Conservation (phyloP, 2,329 filamentous ascomycete species). For the Nemania sp. region DNA sequence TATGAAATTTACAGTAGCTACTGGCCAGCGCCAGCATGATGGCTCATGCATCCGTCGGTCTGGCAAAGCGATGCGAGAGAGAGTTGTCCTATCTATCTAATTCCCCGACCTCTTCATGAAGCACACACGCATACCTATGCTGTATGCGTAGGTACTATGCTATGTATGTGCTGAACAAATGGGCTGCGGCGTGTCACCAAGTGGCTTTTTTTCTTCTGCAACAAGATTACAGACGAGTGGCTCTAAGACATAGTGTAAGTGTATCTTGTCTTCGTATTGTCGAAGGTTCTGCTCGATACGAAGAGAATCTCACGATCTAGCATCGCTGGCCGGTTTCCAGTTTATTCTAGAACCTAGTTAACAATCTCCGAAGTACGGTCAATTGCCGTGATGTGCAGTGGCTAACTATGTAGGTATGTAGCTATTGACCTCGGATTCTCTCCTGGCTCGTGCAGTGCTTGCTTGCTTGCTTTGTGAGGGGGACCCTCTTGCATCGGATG, state of each 20-base stretch:
- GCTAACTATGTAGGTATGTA: neutral
- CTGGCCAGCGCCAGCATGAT: constrained; percentile 13
- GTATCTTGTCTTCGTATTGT: constrained; percentile 1
- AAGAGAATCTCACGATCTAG: constrained; percentile 12
- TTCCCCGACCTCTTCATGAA: constrained; percentile 9
- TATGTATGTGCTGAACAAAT: constrained; percentile 7
- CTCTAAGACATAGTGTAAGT: neutral
- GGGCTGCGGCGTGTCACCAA: constrained; percentile 15
- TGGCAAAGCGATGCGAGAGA: constrained; percentile 14
- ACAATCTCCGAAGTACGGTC: constrained; percentile 8
- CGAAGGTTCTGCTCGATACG: constrained; percentile 10
- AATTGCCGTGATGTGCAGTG: neutral
- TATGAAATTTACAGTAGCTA: constrained; percentile 22
- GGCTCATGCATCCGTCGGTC: constrained; percentile 22
- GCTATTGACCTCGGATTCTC: neutral
- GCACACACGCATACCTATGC: too few relatives aligned
- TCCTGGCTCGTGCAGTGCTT: constrained; percentile 24
- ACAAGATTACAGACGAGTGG: neutral
- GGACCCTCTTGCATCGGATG: constrained; percentile 31
- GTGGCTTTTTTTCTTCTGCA: constrained; percentile 12
- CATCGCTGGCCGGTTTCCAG: constrained; percentile 6
- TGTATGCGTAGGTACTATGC: neutral
- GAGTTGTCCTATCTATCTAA: constrained; percentile 6
- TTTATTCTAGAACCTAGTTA: constrained; percentile 20
- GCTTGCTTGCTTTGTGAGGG: neutral